phyloP scores from a whole-genome alignment of 768 basidiomycete species.

The Sistotremastrum suecicum region DNA sequence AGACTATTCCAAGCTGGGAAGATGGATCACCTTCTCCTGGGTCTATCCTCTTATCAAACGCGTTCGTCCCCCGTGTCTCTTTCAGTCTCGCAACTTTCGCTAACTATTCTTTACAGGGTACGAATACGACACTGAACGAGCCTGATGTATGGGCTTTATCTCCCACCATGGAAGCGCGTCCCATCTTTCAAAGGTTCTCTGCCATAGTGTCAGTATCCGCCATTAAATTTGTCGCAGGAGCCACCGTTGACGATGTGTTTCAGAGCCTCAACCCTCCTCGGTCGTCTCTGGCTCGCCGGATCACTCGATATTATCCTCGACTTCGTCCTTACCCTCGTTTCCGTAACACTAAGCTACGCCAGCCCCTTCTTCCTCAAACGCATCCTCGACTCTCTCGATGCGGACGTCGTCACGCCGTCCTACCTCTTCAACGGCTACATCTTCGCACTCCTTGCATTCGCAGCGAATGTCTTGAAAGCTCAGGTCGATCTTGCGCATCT shows the following conservation, averaged over 20 bases:
- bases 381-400: constrained; percentile 45
- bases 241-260: neutral
- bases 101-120: constrained; percentile 16
- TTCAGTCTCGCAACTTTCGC: neutral
- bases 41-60: constrained; percentile 47
- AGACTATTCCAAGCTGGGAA: constrained; percentile 59
- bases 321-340: constrained; percentile 48
- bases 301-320: constrained; percentile 42
- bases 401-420: constrained; percentile 29
- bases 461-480: constrained; percentile 43
- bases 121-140: constrained; percentile 44
- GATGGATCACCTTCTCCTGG: constrained; percentile 65
- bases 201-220: constrained; percentile 12
- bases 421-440: constrained; percentile 52
- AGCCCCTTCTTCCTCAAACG: constrained; percentile 70
- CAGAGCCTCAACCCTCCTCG: constrained; percentile 23
- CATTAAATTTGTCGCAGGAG: too few species aligned
- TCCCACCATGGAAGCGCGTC: constrained; percentile 50
- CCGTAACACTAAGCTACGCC: constrained; percentile 64
- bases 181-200: constrained; percentile 40
- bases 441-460: constrained; percentile 64
- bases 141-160: constrained; percentile 61
- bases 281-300: constrained; percentile 30
- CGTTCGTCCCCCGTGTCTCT: constrained; percentile 14
- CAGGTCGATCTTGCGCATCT: constrained; percentile 62